Conservation (phyloP, 306 rosid genomes). For the Cicer chorassanicum region DNA sequence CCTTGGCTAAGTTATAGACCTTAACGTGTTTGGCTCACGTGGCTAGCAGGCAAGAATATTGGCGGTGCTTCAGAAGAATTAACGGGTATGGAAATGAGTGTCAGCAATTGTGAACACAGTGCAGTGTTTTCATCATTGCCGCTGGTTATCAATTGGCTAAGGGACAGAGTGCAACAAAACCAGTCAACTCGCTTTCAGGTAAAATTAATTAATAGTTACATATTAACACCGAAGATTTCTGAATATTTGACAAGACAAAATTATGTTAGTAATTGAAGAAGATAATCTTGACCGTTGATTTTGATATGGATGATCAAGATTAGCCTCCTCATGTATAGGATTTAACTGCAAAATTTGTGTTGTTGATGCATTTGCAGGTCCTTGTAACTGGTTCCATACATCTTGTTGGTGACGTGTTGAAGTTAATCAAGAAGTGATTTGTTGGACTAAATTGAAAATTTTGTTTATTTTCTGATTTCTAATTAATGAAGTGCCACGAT, state of each 20-base stretch:
- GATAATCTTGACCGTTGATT: not conserved
- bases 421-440: conserved; percentile 72
- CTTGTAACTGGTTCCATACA: conserved; percentile 93
- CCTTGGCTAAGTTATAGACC: not conserved
- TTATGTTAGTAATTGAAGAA: conserved; percentile 3
- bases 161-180: conserved; percentile 67
- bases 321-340: conserved; percentile 4
- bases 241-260: not conserved
- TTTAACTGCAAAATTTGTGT: conserved; percentile 36
- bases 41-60: conserved; percentile 51
- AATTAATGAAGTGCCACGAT: not conserved
- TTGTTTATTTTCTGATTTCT: conserved; percentile 13
- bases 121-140: conserved; percentile 88
- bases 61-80: conserved; percentile 56
- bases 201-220: conserved; percentile 30
- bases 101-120: conserved; percentile 65
- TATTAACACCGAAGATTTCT: conserved; percentile 4
- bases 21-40: conserved; percentile 23
- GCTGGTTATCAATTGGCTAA: conserved; percentile 79
- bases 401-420: conserved; percentile 91
- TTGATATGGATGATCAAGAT: not conserved
- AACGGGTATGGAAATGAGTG: conserved; percentile 59
- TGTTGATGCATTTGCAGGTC: conserved; percentile 60
- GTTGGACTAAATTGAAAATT: conserved; percentile 37
- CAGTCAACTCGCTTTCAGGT: conserved; percentile 82